Conservation (phyloP, 1,284 basidiomycete species). For the Xanthoconium separans region DNA sequence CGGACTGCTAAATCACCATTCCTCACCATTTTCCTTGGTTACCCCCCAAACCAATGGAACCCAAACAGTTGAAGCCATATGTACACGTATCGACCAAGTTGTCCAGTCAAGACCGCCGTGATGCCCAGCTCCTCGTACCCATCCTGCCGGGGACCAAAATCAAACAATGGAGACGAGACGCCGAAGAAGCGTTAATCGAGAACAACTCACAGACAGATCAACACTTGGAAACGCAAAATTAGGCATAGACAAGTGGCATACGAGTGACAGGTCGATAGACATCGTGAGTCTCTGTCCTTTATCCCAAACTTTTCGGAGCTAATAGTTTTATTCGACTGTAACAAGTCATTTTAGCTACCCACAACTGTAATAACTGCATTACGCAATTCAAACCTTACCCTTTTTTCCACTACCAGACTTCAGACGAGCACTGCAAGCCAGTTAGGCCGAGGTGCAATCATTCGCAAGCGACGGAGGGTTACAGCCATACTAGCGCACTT, state of each 20-base stretch:
- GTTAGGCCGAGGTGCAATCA: no score
- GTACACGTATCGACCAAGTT: slow-evolving; percentile 33
- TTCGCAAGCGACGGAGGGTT: not conserved
- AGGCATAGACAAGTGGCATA: not conserved
- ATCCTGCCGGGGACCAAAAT: slow-evolving; percentile 26
- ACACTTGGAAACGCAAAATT: not conserved
- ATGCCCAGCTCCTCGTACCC: slow-evolving; percentile 29
- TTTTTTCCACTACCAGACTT: not conserved
- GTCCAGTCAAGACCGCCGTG: slow-evolving; percentile 22
- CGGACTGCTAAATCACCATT: not conserved
- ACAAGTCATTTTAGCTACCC: not conserved
- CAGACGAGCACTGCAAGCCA: not conserved
- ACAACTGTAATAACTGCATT: not conserved
- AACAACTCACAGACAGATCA: not conserved
- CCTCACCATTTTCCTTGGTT: not conserved
- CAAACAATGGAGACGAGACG: slow-evolving; percentile 28
- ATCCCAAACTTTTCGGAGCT: not conserved
- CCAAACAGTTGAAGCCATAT: slow-evolving; percentile 45
- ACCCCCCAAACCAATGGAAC: not conserved
- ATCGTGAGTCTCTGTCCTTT: slow-evolving; percentile 3
- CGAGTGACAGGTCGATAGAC: not conserved
- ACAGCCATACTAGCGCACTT: no score
- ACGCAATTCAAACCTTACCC: not conserved
- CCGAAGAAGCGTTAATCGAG: slow-evolving; percentile 5
- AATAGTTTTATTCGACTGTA: not conserved